Percentiles rank a stretch among this genome's conserved stretches.
Conservation (phyloP, 805 yeast species). For the Kodamaea kaohsiungensis region DNA sequence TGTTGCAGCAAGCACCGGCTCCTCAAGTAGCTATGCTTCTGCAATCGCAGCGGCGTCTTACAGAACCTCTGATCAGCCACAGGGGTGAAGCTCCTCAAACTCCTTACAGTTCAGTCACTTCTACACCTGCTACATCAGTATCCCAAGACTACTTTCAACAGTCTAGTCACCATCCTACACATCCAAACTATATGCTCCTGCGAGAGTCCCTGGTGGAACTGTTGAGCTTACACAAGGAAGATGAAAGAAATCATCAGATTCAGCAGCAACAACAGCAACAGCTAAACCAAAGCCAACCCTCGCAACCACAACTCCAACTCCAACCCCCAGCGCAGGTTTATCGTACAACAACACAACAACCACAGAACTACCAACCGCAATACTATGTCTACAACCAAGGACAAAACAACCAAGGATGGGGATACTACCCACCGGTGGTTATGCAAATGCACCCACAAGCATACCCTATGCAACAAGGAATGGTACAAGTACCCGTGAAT, state of each 20-base stretch:
- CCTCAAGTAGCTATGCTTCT: not conserved
- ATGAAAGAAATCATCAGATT: not conserved
- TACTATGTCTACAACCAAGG: constrained; percentile 1
- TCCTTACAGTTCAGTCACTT: not conserved
- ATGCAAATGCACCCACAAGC: constrained; percentile 9
- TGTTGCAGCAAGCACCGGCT: not conserved
- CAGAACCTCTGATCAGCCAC: not conserved
- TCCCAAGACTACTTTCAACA: not conserved
- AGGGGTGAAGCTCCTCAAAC: not conserved
- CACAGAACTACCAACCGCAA: constrained; percentile 1
- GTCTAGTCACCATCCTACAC: not conserved
- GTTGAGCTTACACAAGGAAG: not conserved
- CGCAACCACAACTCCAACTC: constrained; percentile 4
- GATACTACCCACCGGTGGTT: constrained; percentile 7
- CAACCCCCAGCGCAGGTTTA: not conserved
- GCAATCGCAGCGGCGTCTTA: not conserved
- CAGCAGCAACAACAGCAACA: not conserved
- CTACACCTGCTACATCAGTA: not conserved
- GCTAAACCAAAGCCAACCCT: not conserved
- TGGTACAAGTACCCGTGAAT: constrained; percentile 9
- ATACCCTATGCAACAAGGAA: constrained; percentile 4
- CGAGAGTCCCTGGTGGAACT: constrained; percentile 2
- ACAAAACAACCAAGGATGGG: constrained; percentile 1
- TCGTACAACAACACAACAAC: not conserved
- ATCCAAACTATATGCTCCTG: constrained; percentile 1